Base-by-base conservation (phyloP, 2,329 filamentous ascomycete genomes). In the Fusarium sp. region DNA sequence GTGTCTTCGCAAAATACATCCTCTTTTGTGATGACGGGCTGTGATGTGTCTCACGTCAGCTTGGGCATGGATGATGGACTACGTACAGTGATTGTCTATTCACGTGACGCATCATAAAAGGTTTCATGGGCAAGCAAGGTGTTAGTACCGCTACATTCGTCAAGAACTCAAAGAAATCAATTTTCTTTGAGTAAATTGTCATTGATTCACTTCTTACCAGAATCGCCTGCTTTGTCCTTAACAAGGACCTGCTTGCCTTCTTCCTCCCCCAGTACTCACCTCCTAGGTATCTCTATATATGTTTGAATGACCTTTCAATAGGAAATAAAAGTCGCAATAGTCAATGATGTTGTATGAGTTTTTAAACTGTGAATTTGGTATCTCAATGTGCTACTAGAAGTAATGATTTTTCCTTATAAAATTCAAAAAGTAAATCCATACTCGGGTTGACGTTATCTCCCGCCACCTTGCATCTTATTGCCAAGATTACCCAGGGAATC, bases 1-100 rank as follows among this genome's bases (percentile, higher is more conserved):
- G 37, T 15, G 51, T 46, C 53, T 57, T 62, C n/a, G 56, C 43
- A 41, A 54, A 13, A 47, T 50, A 55, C 73, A 74, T 73, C 17
- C 43, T 66, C 7, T 50, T 63, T 47, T 13, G 41, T 19, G 17
- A 55, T 52, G 19, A 30, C 10, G 2, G 13, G 6, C 22, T n/a
- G 33, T 23, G 23, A 54, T 10, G 47, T 27, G 51, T 43, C 35
- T 45, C 22, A 55, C 27, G 35, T 54, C 47, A 56, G 47, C 23
- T 40, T 15, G 17, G 22, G 17, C 17, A 37, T 23, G 27, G 20
- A 37, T n/a, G 35, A 19, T 37, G 35, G 20, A 15, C 40, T n/a
- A 15, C 33, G 41, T 27, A 15, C 13, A 17, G 13, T 23, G 8
- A 49, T 20, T 23, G 14, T 43, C 9, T 13, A 49, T 35, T 62